Evolutionary conservation across 1,139 yeast genomes (phyloP).

Genomic region (Candida sp.): DNA sequence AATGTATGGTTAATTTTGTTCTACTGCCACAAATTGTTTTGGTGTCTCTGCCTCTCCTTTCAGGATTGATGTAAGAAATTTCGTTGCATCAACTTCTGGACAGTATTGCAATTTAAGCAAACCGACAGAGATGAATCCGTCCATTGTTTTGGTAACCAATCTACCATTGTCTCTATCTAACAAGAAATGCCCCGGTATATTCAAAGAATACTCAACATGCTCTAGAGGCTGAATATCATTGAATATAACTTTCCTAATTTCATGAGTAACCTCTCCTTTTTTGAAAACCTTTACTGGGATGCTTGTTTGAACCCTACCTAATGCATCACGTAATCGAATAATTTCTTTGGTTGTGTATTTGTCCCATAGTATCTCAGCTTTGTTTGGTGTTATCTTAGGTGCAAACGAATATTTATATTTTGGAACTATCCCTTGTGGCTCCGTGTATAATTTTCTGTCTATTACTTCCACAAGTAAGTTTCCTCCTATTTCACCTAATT

Average conservation of each 20-base stretch:
- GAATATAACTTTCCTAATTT: constrained; percentile 45
- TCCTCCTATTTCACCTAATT: constrained; percentile 61
- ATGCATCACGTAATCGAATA: constrained; percentile 44
- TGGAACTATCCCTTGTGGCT: constrained; percentile 12
- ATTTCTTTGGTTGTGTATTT: constrained; percentile 33
- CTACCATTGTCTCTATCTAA: constrained; percentile 15
- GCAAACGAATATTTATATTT: constrained; percentile 52
- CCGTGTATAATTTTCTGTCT: constrained; percentile 24
- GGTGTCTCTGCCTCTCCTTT: constrained; percentile 10
- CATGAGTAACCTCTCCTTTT: constrained; percentile 23
- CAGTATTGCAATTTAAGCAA: constrained; percentile 54
- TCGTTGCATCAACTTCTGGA: constrained; percentile 37
- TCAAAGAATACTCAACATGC: constrained; percentile 2
- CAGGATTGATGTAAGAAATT: constrained; percentile 6
- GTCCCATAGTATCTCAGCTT: constrained; percentile 46
- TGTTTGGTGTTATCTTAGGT: constrained; percentile 43
- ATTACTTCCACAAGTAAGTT: constrained; percentile 48
- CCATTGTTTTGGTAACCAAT: constrained; percentile 39
- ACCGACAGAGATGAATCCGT: constrained; percentile 35
- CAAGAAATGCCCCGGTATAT: constrained; percentile 41
- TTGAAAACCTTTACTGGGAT: constrained; percentile 28
- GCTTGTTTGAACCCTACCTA: constrained; percentile 59
- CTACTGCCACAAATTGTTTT: constrained; percentile 6
- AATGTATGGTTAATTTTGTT: not conserved
- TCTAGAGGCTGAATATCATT: constrained; percentile 22